Evolutionary conservation across 2,329 filamentous ascomycete species (phyloP), one percentile per base, ranked within the genome.

Genomic region (Fusarium hostae): DNA sequence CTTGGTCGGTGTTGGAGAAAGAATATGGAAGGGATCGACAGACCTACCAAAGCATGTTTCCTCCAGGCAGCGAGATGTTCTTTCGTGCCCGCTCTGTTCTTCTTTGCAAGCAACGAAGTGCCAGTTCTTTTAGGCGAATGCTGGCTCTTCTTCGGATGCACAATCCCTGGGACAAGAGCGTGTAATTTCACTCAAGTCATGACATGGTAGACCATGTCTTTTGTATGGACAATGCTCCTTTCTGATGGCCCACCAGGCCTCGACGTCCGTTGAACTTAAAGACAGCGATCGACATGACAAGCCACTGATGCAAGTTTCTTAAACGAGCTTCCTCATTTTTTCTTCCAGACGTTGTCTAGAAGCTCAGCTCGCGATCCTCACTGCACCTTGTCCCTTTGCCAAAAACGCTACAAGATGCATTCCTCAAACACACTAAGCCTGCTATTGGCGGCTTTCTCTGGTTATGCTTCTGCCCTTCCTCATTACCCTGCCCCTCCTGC

Each of bases 401-500:
- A 59, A 24, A 24, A n/a, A 44, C 28, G 37, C 22, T 12, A 22
- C 48, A 48, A 60, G 44, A 75, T 75, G 73, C 44, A 54, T 56
- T 65, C 47, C n/a, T 50, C 62, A 28, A 59, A 63, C 58, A 59
- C 51, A 34, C 51, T 67, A 52, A 74, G 51, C 39, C 43, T 74
- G 24, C 40, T 75, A 44, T 44, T 75, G 45, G 65, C 68, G 40
- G 44, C 62, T 22, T 54, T 72, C 15, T 40, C 72, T 34, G 59
- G 62, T 41, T 18, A 70, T 24, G 50, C 70, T 18, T 56, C 54
- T n/a, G 43, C 41, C 32, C 40, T 58, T 10, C 43, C 68, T 5
- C 57, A 41, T 45, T 28, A 54, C n/a, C 22, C 39, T 56, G 18
- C 39, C 24, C 44, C 57, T 32, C 56, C 43, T 44, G 55, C 20